Percentiles rank a stretch among this genome's conserved stretches.
Conservation (phyloP, 2,329 filamentous ascomycete species). For the Pestalotiopsis fici region DNA sequence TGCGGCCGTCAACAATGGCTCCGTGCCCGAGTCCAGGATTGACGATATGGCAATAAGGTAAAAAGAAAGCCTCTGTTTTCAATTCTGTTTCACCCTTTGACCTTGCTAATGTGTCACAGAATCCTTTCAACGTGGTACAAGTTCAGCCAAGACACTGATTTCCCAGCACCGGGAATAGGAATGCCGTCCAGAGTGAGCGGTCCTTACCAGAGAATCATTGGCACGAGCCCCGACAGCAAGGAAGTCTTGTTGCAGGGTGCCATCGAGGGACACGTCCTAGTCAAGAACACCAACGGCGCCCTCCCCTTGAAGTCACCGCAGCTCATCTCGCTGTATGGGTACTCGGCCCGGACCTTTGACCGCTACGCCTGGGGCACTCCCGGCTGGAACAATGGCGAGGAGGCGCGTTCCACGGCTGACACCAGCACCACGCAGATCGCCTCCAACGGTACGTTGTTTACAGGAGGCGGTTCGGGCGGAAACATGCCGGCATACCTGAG, state of each 20-base stretch:
- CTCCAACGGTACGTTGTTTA: constrained; percentile 44
- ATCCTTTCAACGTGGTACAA: constrained; percentile 58
- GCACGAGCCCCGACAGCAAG: constrained; percentile 32
- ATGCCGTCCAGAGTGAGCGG: constrained; percentile 47
- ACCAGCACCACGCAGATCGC: constrained; percentile 32
- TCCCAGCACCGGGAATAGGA: constrained; percentile 46
- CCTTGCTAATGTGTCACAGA: constrained; percentile 18
- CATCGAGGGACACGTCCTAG: constrained; percentile 61
- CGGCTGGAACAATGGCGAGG: constrained; percentile 23
- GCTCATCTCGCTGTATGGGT: constrained; percentile 60
- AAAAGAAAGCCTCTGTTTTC: not conserved
- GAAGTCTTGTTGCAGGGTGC: constrained; percentile 52
- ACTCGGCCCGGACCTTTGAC: constrained; percentile 52
- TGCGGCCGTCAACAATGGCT: constrained; percentile 60
- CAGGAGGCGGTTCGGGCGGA: constrained; percentile 47
- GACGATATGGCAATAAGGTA: constrained; percentile 60
- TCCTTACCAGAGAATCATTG: constrained; percentile 56
- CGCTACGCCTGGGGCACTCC: constrained; percentile 34
- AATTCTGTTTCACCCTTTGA: not conserved
- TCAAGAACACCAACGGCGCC: constrained; percentile 59
- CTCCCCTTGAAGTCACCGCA: constrained; percentile 54
- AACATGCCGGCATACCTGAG: constrained; percentile 29
- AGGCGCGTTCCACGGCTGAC: constrained; percentile 16
- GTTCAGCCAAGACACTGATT: constrained; percentile 49
- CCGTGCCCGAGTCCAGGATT: constrained; percentile 54